Evolutionary conservation across 2,329 filamentous ascomycete species (phyloP), one percentile per base, ranked within the genome.

Genomic region (Sporothrix globosa): DNA sequence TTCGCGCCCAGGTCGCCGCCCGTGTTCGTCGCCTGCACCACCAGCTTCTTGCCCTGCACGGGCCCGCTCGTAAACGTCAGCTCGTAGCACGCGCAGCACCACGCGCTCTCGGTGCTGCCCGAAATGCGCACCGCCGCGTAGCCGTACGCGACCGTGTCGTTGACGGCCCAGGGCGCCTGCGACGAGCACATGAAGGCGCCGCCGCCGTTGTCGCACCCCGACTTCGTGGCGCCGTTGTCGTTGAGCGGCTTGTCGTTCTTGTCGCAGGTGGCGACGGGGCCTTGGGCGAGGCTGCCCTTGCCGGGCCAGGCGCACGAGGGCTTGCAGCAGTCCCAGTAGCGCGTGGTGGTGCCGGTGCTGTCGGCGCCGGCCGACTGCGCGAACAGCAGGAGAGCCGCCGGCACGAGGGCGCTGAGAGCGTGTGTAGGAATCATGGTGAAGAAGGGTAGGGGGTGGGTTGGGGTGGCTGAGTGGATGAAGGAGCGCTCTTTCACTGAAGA

Each of bases 311-410:
- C 82, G 76, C 87, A 88, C 34, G 84, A 86, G 30, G 88, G 86
- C 82, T 92, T 92, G 81, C 89, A 91, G 82, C 90, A 91, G 77
- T 91, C 89, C 85, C 86, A 75, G 71, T 75, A 75, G 21, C 74
- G 72, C 17, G 74, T 74, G 21, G 74, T 75, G 5, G 70, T 46
- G 46, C 73, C 73, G 7, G 67, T 72, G 27, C 48, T 58, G 63
- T 72, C 70, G n/a, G 68, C 61, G 10, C 34, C 65, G 50, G 68
- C 61, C 46, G 30, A 19, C 21, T 52, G 27, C 4, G 65, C 50
- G 24, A 56, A 34, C 39, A 72, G 65, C 65, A 68, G 34, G 24
- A 70, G 41, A 6, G 54, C 53, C 1, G 65, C 44, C 30, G 71
- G 65, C 41, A 70, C 52, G 19, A 70, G 30, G 17, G 68, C 65